Conservation (phyloP, 1,139 yeast genomes). For the Pichia sp. region DNA sequence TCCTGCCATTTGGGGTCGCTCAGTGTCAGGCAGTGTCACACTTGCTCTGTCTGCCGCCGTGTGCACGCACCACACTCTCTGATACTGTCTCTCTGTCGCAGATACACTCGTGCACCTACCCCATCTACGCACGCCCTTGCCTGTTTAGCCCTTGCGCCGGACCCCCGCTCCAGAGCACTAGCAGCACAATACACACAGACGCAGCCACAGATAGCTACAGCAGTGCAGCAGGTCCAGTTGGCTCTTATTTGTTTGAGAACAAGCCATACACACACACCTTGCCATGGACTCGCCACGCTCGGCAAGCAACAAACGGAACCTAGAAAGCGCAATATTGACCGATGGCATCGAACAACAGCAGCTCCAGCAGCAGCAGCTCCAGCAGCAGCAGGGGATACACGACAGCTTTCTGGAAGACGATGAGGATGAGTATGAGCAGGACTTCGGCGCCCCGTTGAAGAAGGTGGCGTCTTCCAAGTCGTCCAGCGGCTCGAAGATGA, state of each 20-base stretch:
- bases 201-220: too few species aligned
- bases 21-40: not conserved
- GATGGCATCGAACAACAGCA: not conserved
- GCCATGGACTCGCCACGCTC: not conserved
- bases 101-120: not conserved
- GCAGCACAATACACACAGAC: too few species aligned
- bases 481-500: not conserved
- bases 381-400: not conserved
- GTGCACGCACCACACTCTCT: not conserved
- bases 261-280: not conserved
- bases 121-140: too few species aligned
- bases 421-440: not conserved
- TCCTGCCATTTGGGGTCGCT: not conserved
- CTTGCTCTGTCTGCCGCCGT: not conserved
- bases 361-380: too few species aligned
- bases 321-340: not conserved
- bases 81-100: not conserved
- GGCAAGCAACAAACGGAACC: not conserved
- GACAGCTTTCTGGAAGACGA: not conserved
- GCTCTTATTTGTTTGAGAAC: not conserved
- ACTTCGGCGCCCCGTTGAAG: slow-evolving; percentile 14
- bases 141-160: too few species aligned
- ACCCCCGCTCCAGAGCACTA: too few species aligned
- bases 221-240: not conserved
- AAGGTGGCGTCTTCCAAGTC: slow-evolving; percentile 16